Evolutionary conservation across 2,329 filamentous ascomycete genomes (phyloP), one percentile per base, ranked within the genome.

Genomic region (Bipolaris oryzae): DNA sequence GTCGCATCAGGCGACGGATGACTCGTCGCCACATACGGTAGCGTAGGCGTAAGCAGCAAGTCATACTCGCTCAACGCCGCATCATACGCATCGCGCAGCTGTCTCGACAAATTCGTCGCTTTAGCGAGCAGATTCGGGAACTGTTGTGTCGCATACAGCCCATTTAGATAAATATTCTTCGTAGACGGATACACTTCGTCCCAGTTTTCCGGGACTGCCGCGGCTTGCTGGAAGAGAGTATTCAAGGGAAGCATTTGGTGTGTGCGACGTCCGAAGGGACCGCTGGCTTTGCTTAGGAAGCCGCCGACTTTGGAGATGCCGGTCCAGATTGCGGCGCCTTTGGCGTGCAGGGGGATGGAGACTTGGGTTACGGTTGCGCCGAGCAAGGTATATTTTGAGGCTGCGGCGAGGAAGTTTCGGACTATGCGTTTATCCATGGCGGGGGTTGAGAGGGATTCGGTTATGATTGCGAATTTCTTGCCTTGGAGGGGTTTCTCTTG

Each of bases 81-180:
- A 43, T 84, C 78, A 49, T 82, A 84, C 1, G 77, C 77, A 31
- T 81, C 80, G n/a, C 77, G 72, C 9, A 84, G 74, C 54, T 79
- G 75, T 4, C 79, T 75, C 0, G 77, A 76, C 1, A 83, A 72
- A 61, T 84, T 84, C n/a, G 80, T 76, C 0, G 80, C 75, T 62
- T 82, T 82, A n/a, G 76, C 77, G 38, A 82, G 80, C 0, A 84
- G 67, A 1, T 76, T 71, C 0, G 81, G 82, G 54, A 82, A 81
- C 2, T 70, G 66, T 9, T 79, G 69, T 34, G 72, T 63, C 0
- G 82, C 74, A 48, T 84, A 84, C 0, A 81, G 63, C 0, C 82
- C 82, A 46, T 84, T 83, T 45, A 84, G 78, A 44, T 83, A 79
- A 3, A 82, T 82, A 60, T 85, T 85, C 58, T 84, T 84, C 0